These are phyloP conservation scores for Crucibulum laeve DNA, from an alignment of 768 basidiomycete species.

Conservation along the genomic window DNA sequence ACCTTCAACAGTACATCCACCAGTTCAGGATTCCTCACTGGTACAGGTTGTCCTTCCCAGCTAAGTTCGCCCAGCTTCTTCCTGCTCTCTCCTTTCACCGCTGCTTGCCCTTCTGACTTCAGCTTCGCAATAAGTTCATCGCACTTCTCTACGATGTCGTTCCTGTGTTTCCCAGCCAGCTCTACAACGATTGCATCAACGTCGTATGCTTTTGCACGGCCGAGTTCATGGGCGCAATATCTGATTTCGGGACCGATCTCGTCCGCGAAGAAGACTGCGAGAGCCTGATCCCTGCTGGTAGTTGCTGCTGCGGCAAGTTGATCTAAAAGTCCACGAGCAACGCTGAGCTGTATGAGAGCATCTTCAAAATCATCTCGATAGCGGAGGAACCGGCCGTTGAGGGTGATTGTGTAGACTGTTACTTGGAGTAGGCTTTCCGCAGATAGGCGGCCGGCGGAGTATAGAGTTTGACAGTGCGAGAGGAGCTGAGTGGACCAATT, in stretches of 20 bases:
- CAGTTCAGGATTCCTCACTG: constrained; percentile 86
- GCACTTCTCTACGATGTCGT: constrained; percentile 61
- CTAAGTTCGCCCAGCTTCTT: constrained; percentile 55
- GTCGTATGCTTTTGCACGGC: constrained; percentile 75
- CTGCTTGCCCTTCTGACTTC: constrained; percentile 33
- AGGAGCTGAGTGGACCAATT: constrained; percentile 76
- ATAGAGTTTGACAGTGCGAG: constrained; percentile 68
- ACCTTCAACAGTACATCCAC: constrained; percentile 84
- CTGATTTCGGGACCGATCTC: constrained; percentile 89
- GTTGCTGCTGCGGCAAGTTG: constrained; percentile 55
- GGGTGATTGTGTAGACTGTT: constrained; percentile 72
- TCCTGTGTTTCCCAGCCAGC: constrained; percentile 50
- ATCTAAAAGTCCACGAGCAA: constrained; percentile 72
- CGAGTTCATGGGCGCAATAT: constrained; percentile 88
- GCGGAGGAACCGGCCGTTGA: constrained; percentile 81
- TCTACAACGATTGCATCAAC: constrained; percentile 70
- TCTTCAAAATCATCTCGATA: constrained; percentile 75
- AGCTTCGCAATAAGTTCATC: constrained; percentile 51
- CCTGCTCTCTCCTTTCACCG: constrained; percentile 32
- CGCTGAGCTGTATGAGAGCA: constrained; percentile 68
- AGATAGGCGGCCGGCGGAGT: constrained; percentile 45
- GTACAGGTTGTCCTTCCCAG: constrained; percentile 84
- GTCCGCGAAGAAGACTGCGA: constrained; percentile 80
- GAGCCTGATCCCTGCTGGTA: constrained; percentile 84
- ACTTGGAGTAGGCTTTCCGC: constrained; percentile 62